Conservation (phyloP, 306 rosid species). For the Gynostemma pentaphyllum region DNA sequence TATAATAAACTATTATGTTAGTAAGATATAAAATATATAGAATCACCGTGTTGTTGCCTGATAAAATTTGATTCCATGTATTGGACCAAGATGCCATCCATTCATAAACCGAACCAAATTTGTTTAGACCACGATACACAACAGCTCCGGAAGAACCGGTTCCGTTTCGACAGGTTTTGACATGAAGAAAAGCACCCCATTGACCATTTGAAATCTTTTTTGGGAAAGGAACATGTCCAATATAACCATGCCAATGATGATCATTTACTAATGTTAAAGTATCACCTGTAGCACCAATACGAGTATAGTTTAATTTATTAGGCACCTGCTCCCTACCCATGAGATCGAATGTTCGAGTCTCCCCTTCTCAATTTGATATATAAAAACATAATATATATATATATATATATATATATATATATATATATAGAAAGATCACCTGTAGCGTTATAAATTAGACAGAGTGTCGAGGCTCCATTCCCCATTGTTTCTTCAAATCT, state of each 20-base stretch:
- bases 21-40: too few species aligned
- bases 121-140: neutral
- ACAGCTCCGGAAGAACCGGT: neutral
- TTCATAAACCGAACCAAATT: neutral
- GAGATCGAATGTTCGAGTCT: too few species aligned
- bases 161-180: neutral
- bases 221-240: conserved; percentile 1
- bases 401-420: too few species aligned
- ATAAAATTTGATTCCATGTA: neutral
- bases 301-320: too few species aligned
- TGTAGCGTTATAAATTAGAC: neutral
- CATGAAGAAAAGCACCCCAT: conserved; percentile 11
- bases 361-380: too few species aligned
- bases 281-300: neutral
- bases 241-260: neutral
- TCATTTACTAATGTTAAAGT: neutral
- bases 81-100: neutral
- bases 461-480: neutral
- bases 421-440: too few species aligned
- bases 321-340: too few species aligned
- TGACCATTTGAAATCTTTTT: neutral
- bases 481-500: neutral
- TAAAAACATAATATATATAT: too few species aligned
- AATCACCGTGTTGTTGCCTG: neutral
- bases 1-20: too few species aligned